phyloP scores from a whole-genome alignment of 495 filamentous ascomycete genomes.

The Neurospora discreta region DNA sequence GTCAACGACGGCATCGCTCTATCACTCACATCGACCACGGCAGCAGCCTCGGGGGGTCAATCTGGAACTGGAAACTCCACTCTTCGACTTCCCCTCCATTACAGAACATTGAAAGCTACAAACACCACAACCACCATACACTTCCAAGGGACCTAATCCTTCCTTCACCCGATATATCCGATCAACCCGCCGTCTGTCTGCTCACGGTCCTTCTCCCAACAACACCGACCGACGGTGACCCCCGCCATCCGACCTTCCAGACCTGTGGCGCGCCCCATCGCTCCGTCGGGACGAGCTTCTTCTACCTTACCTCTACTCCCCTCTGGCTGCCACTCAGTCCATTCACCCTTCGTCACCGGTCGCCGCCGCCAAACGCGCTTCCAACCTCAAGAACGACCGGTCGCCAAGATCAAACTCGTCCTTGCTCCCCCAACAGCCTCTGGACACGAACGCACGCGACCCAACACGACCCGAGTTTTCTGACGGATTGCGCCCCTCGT shows the following conservation, averaged over 20 bases:
- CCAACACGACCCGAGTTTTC: neutral
- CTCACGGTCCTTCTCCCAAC: neutral
- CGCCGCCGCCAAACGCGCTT: neutral
- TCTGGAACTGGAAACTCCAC: neutral
- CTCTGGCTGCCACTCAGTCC: neutral
- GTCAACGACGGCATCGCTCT: neutral
- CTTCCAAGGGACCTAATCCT: neutral
- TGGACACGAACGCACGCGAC: neutral
- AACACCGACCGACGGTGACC: neutral
- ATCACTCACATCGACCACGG: neutral
- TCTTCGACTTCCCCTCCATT: neutral
- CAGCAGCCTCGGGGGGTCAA: neutral
- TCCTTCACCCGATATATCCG: neutral
- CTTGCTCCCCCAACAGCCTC: neutral
- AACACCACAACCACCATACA: neutral
- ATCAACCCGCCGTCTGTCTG: neutral
- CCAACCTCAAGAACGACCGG: neutral
- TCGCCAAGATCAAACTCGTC: neutral
- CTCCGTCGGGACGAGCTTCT: neutral
- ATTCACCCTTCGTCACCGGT: neutral
- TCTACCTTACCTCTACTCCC: neutral
- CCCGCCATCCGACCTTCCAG: neutral
- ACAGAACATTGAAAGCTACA: neutral
- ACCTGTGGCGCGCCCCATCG: neutral
- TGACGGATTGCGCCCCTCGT: neutral